These are phyloP conservation scores for Leccinum aurantiacum DNA, from an alignment of 768 basidiomycete species.

Conservation along the genomic window DNA sequence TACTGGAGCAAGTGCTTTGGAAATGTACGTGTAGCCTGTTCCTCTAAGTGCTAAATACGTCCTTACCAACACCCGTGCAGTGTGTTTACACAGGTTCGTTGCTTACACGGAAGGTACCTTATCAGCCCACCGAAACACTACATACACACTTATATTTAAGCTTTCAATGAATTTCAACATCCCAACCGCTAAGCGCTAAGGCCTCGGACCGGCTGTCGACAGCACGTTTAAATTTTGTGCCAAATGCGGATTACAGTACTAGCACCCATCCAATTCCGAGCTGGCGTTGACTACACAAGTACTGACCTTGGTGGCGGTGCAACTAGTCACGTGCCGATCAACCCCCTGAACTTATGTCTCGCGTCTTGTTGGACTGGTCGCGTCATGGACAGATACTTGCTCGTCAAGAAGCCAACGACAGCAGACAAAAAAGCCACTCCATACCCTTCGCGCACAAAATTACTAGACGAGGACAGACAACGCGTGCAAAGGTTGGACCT, in stretches of 20 bases:
- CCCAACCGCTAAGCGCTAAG: too few relatives aligned
- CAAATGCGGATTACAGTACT: too few relatives aligned
- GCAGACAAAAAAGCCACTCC: constrained; percentile 7
- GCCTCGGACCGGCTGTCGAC: too few relatives aligned
- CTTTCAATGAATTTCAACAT: neutral
- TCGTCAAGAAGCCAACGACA: constrained; percentile 21
- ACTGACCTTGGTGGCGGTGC: neutral
- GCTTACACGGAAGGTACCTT: neutral
- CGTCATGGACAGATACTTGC: constrained; percentile 31
- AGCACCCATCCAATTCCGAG: too few relatives aligned
- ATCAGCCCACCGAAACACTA: too few relatives aligned
- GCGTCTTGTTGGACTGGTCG: neutral
- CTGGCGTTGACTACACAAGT: too few relatives aligned
- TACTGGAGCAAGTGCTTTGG: neutral
- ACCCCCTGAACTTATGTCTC: constrained; percentile 10
- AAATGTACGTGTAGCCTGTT: neutral
- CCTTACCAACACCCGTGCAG: neutral
- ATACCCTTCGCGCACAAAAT: constrained; percentile 13
- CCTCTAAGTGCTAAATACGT: neutral
- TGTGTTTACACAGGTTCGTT: neutral
- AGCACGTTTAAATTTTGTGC: too few relatives aligned
- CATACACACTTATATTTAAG: neutral
- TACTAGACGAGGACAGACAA: constrained; percentile 17
- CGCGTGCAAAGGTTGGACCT: constrained; percentile 15
- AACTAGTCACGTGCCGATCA: constrained; percentile 11